Evolutionary conservation across 768 basidiomycete species (phyloP).

Genomic region (Lepiota subincarnata): DNA sequence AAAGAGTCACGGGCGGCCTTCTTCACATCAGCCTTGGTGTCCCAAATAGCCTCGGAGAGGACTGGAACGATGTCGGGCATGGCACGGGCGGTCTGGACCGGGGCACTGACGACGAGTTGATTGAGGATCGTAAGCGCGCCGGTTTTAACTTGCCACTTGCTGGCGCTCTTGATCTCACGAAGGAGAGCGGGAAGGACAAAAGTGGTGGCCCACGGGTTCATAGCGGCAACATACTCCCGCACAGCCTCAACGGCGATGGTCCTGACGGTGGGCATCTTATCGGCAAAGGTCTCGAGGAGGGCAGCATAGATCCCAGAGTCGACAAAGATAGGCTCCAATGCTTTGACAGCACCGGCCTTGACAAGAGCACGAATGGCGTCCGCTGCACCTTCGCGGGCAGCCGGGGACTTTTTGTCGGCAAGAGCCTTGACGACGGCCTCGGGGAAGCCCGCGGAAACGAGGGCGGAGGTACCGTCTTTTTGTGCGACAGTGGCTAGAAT

Average conservation of each 20-base stretch:
- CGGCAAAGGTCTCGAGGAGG: constrained; percentile 89
- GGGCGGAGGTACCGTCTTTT: constrained; percentile 80
- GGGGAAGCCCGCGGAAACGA: constrained; percentile 64
- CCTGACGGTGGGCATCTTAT: constrained; percentile 88
- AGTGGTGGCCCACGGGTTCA: constrained; percentile 86
- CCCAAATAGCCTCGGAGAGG: constrained; percentile 96
- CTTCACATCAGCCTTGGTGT: constrained; percentile 98
- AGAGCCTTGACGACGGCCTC: constrained; percentile 81
- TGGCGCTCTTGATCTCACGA: constrained; percentile 90
- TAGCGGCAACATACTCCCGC: constrained; percentile 63
- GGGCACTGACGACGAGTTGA: constrained; percentile 81
- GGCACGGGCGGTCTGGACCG: constrained; percentile 78
- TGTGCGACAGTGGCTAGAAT: constrained; percentile 69
- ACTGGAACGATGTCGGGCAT: constrained; percentile 95
- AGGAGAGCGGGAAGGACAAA: constrained; percentile 86
- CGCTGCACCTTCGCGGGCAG: constrained; percentile 86
- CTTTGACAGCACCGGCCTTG: constrained; percentile 66
- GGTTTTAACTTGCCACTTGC: constrained; percentile 97
- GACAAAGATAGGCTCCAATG: constrained; percentile 87
- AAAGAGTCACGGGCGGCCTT: constrained; percentile 94
- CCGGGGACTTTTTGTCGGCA: constrained; percentile 92
- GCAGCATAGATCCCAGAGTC: constrained; percentile 81
- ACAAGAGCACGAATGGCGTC: constrained; percentile 63
- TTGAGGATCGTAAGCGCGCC: constrained; percentile 80
- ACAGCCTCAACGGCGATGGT: constrained; percentile 84